These are phyloP conservation scores for Linaria vulgaris DNA, from an alignment of 257 asterid species.

Conservation along the genomic window DNA sequence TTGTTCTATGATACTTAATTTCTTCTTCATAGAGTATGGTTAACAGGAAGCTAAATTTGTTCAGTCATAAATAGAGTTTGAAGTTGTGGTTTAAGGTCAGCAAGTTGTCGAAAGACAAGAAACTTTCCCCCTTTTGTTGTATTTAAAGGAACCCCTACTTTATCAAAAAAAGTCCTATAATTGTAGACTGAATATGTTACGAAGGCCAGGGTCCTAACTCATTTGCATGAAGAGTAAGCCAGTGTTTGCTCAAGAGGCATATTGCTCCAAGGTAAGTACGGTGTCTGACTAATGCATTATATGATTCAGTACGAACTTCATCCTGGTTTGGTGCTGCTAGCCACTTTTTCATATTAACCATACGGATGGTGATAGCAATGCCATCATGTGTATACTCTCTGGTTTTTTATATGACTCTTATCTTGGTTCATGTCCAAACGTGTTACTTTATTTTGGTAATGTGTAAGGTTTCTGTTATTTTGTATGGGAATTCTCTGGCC, in stretches of 20 bases:
- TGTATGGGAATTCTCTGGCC: too few relatives aligned
- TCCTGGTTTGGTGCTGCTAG: background rate
- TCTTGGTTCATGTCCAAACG: too few relatives aligned
- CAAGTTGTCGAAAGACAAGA: background rate
- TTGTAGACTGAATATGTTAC: background rate
- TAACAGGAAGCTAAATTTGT: background rate
- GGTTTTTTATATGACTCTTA: too few relatives aligned
- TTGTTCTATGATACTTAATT: background rate
- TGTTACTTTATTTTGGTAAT: too few relatives aligned
- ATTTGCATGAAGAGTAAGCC: background rate
- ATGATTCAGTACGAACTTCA: background rate
- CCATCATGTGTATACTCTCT: background rate
- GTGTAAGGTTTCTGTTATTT: too few relatives aligned
- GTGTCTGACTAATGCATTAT: too few relatives aligned
- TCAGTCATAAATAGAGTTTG: slow-evolving; percentile 1
- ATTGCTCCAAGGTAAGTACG: too few relatives aligned
- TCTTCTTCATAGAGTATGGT: slow-evolving; percentile 20
- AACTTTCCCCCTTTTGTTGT: background rate
- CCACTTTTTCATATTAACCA: background rate
- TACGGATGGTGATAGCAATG: background rate
- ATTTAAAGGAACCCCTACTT: too few relatives aligned
- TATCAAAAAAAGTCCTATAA: background rate
- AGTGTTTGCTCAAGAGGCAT: background rate
- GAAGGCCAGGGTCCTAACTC: background rate
- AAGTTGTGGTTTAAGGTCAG: slow-evolving; percentile 7